These are phyloP conservation scores for Magnolia sinica DNA, from an alignment of 164 flowering plant species.

Conservation along the genomic window DNA sequence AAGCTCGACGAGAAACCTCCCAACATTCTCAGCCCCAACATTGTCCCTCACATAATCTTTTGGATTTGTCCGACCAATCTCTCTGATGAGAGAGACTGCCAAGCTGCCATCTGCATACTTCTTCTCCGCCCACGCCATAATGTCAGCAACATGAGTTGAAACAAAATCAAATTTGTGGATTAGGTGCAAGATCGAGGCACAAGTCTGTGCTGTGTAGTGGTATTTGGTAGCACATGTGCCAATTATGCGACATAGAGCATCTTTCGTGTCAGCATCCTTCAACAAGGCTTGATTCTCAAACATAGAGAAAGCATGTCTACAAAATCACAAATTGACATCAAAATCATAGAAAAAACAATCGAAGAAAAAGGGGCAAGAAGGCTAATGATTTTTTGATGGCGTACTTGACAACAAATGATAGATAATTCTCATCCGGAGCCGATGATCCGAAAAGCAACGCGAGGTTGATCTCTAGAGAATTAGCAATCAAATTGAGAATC, in stretches of 20 bases:
- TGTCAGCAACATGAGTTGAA: conserved; percentile 67
- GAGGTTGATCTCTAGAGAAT: conserved; percentile 85
- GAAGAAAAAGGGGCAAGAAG: neutral
- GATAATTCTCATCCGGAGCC: conserved; percentile 76
- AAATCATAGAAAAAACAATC: neutral
- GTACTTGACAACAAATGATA: conserved; percentile 78
- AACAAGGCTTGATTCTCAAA: conserved; percentile 75
- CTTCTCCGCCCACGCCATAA: conserved; percentile 70
- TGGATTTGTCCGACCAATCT: conserved; percentile 83
- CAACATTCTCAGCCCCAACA: conserved; percentile 90
- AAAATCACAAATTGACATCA: conserved; percentile 7
- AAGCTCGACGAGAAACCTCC: conserved; percentile 87
- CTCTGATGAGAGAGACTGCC: conserved; percentile 68
- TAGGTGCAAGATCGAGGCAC: conserved; percentile 85
- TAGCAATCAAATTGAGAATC: conserved; percentile 69
- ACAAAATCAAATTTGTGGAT: conserved; percentile 83
- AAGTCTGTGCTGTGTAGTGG: conserved; percentile 65
- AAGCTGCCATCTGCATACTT: conserved; percentile 84
- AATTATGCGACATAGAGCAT: conserved; percentile 76
- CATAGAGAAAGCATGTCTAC: conserved; percentile 61
- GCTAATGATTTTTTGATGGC: conserved; percentile 19
- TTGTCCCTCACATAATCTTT: conserved; percentile 84
- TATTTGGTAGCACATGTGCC: conserved; percentile 90
- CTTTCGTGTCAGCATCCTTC: conserved; percentile 71
- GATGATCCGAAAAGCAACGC: conserved; percentile 80